Evolutionary conservation across 331 rosid species (phyloP).

Genomic region (Quercus lobata): DNA sequence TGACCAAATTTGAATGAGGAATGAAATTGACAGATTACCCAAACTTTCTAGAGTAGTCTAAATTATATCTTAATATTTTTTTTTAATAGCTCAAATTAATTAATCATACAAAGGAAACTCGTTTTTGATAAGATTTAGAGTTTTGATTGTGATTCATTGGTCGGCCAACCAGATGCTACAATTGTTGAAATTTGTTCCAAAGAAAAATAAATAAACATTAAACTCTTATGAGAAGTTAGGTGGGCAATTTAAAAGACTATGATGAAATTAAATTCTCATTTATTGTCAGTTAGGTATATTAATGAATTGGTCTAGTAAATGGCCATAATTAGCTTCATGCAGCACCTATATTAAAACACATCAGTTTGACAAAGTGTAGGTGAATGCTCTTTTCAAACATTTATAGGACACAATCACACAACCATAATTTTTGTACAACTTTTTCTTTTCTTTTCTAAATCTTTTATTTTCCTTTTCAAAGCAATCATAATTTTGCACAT

Average conservation of each 20-base stretch:
- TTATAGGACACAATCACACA: constrained; percentile 55
- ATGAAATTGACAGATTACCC: no score
- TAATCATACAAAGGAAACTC: no score
- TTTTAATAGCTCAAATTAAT: no score
- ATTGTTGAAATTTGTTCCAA: background rate
- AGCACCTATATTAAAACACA: constrained; percentile 42
- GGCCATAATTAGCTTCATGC: constrained; percentile 46
- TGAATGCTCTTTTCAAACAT: constrained; percentile 91
- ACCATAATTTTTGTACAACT: constrained; percentile 30
- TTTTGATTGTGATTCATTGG: no score
- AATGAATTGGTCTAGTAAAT: constrained; percentile 49
- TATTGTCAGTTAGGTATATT: constrained; percentile 40
- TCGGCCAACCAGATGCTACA: no score
- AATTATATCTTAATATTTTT: no score
- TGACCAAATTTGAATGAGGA: no score
- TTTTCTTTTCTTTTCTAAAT: constrained; percentile 14
- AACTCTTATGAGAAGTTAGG: constrained; percentile 27
- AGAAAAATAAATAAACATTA: background rate
- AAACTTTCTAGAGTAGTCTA: no score
- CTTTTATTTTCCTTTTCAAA: background rate
- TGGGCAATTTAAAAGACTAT: constrained; percentile 27
- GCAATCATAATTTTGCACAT: background rate
- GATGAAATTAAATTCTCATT: constrained; percentile 41
- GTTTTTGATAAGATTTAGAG: no score
- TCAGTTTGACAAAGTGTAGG: constrained; percentile 60